Percentiles rank a stretch among this genome's conserved stretches.
These are phyloP conservation scores for Ophiosphaerella herpotricha DNA, from an alignment of 2,329 filamentous ascomycete genomes.

Conservation along the genomic window DNA sequence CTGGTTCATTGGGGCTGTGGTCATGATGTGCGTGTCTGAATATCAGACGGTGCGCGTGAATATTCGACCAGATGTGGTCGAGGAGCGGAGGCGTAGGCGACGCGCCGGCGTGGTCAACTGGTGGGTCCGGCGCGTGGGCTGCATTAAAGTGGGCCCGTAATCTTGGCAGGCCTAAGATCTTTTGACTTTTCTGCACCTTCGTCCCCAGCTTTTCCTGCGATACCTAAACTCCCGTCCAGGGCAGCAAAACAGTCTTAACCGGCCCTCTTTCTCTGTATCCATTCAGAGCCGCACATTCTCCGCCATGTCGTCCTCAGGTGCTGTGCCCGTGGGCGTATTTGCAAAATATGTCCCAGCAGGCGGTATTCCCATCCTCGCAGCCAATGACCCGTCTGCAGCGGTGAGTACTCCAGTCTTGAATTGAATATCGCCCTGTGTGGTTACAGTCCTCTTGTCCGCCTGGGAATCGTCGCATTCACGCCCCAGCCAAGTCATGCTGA, in stretches of 20 bases:
- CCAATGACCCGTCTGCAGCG: constrained; percentile 75
- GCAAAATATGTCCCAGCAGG: constrained; percentile 88
- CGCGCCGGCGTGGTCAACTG: no score
- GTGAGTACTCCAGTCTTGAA: constrained; percentile 60
- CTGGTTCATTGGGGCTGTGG: constrained; percentile 19
- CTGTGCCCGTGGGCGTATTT: constrained; percentile 76
- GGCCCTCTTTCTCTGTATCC: neutral
- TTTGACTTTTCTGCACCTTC: no score
- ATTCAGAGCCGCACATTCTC: constrained; percentile 9
- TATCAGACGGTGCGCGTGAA: neutral
- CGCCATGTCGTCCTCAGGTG: constrained; percentile 38
- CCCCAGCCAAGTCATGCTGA: neutral
- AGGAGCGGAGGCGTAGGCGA: neutral
- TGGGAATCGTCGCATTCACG: constrained; percentile 7
- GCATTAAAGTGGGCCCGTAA: no score
- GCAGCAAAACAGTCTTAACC: no score
- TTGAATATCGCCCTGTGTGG: neutral
- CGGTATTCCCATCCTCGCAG: constrained; percentile 79
- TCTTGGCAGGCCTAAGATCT: no score
- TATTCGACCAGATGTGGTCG: neutral
- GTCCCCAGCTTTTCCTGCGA: neutral
- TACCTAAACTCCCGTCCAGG: no score
- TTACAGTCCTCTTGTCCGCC: neutral
- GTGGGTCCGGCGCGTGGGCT: no score
- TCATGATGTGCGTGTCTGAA: constrained; percentile 32